Conservation (phyloP, 768 basidiomycete genomes). For the Mycena rosella region DNA sequence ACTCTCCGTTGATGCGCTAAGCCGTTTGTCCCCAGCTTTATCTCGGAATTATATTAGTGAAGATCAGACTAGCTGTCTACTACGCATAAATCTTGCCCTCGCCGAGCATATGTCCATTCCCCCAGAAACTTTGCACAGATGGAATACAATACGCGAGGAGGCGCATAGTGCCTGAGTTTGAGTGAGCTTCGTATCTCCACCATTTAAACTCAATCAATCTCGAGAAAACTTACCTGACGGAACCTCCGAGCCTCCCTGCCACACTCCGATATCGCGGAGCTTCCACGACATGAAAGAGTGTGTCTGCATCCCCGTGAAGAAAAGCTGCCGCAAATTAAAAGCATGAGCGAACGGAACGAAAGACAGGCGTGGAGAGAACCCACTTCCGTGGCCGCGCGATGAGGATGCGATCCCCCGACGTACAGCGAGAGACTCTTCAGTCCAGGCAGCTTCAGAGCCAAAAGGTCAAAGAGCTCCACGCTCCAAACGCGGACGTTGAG, state of each 20-base stretch:
- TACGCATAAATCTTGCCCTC: slow-evolving; percentile 25
- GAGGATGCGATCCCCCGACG: slow-evolving; percentile 28
- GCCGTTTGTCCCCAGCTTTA: no score
- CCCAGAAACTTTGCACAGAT: slow-evolving; percentile 34
- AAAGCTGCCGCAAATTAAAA: slow-evolving; percentile 10
- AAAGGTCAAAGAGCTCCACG: slow-evolving; percentile 42
- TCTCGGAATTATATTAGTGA: neutral
- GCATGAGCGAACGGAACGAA: neutral
- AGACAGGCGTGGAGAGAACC: neutral
- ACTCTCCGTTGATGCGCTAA: no score
- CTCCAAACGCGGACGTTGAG: slow-evolving; percentile 40
- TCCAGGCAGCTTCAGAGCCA: slow-evolving; percentile 39
- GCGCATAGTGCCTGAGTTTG: slow-evolving; percentile 20
- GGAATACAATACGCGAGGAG: slow-evolving; percentile 30
- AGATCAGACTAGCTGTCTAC: neutral
- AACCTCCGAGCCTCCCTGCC: slow-evolving; percentile 34
- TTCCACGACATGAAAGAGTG: slow-evolving; percentile 24
- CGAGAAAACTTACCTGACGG: neutral
- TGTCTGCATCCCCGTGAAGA: slow-evolving; percentile 20
- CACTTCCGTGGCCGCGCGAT: slow-evolving; percentile 29
- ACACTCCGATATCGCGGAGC: slow-evolving; percentile 33
- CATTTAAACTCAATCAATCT: neutral
- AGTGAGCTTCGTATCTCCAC: neutral
- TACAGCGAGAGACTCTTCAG: slow-evolving; percentile 37
- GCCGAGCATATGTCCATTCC: slow-evolving; percentile 32